Conservation (phyloP, 306 rosid genomes). For the Ziziphus jujuba region DNA sequence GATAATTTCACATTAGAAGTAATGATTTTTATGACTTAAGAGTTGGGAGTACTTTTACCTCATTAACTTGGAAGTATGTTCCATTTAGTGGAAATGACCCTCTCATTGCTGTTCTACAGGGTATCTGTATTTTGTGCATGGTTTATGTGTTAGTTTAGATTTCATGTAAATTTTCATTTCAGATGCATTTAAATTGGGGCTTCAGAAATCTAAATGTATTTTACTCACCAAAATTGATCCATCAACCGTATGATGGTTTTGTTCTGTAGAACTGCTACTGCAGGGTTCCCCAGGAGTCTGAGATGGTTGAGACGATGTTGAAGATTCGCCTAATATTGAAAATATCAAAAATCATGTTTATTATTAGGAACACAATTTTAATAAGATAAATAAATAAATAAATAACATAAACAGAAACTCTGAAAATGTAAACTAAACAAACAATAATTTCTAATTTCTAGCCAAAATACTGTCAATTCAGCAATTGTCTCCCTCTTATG, state of each 20-base stretch:
- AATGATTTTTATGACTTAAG: neutral
- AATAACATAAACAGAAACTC: too few species aligned
- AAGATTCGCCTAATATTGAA: conserved; percentile 27
- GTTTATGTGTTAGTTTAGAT: neutral
- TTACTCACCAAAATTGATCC: conserved; percentile 69
- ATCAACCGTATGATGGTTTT: conserved; percentile 28
- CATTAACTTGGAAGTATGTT: conserved; percentile 80
- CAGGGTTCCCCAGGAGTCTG: conserved; percentile 14
- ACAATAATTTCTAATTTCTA: too few species aligned
- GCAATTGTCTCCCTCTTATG: too few species aligned
- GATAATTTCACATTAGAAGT: neutral
- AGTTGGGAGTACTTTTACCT: conserved; percentile 36
- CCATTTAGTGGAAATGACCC: conserved; percentile 71
- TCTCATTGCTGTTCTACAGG: conserved; percentile 60
- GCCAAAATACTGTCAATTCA: too few species aligned
- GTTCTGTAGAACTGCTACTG: conserved; percentile 26
- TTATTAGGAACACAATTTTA: too few species aligned
- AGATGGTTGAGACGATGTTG: conserved; percentile 20
- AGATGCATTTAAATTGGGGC: neutral
- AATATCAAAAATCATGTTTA: too few species aligned
- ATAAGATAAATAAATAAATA: too few species aligned
- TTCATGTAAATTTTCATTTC: neutral
- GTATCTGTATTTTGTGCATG: conserved; percentile 46
- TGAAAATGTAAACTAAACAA: too few species aligned
- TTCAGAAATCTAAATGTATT: neutral